These are phyloP conservation scores for Bifiguratus adelaidae DNA, from an alignment of 192 early-diverging fungal genomes.

Conservation along the genomic window DNA sequence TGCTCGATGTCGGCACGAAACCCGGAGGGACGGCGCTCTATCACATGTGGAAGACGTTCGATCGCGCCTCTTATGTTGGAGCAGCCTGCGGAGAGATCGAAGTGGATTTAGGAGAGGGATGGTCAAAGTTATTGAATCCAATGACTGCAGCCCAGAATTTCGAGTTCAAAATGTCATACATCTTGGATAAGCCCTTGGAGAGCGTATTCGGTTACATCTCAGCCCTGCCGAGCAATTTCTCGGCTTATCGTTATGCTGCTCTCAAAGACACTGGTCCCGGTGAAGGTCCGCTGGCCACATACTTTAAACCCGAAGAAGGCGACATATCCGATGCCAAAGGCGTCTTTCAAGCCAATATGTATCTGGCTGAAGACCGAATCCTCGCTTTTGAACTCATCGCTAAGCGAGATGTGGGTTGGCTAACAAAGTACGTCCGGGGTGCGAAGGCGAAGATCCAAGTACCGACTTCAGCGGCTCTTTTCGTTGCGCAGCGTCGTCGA, in stretches of 20 bases:
- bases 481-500: constrained; percentile 68
- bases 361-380: constrained; percentile 64
- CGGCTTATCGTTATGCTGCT: constrained; percentile 66
- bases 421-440: constrained; percentile 56
- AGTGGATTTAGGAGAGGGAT: constrained; percentile 46
- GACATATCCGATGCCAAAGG: constrained; percentile 37
- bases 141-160: constrained; percentile 75
- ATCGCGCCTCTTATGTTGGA: constrained; percentile 55
- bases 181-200: constrained; percentile 74
- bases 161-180: constrained; percentile 68
- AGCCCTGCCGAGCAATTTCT: constrained; percentile 82
- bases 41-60: constrained; percentile 71
- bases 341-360: constrained; percentile 59
- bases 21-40: constrained; percentile 62
- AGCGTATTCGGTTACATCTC: constrained; percentile 93
- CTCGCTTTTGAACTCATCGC: constrained; percentile 71
- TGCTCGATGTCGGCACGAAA: constrained; percentile 74
- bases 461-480: constrained; percentile 55
- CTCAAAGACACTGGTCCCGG: constrained; percentile 45
- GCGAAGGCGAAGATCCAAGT: constrained; percentile 72
- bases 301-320: constrained; percentile 70
- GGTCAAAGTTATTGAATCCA: constrained; percentile 54
- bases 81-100: constrained; percentile 83
- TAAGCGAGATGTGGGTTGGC: constrained; percentile 55
- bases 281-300: constrained; percentile 51